phyloP scores from a whole-genome alignment of 108 stramenopile species.

The Asterionellopsis glacialis region DNA sequence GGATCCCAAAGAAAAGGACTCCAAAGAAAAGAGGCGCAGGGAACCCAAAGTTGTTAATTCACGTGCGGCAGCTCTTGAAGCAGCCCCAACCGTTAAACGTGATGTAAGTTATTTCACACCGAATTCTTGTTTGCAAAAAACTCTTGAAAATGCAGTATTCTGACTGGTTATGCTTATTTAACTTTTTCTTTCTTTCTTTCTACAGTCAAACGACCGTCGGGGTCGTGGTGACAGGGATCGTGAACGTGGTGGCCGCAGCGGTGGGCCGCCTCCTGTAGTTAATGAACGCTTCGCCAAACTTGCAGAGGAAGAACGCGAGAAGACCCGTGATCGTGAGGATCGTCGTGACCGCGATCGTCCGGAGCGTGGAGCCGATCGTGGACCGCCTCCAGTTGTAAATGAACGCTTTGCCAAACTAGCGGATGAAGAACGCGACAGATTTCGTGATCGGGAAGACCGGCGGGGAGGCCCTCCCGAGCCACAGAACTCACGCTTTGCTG shows the following conservation, averaged over 20 bases:
- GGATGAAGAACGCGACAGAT: conserved; percentile 40
- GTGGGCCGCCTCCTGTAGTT: conserved; percentile 55
- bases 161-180: too few species aligned
- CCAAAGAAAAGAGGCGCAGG: conserved; percentile 13
- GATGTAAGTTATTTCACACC: conserved; percentile 26
- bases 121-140: too few species aligned
- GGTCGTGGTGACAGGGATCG: background rate
- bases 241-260: conserved; percentile 21
- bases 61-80: conserved; percentile 60
- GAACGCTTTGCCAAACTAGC: conserved; percentile 71
- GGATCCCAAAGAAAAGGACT: conserved; percentile 8
- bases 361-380: conserved; percentile 24
- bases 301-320: conserved; percentile 63
- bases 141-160: too few species aligned
- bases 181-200: too few species aligned
- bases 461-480: conserved; percentile 6
- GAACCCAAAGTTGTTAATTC: conserved; percentile 70
- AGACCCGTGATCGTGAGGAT: conserved; percentile 11
- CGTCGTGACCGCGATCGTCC: conserved; percentile 3
- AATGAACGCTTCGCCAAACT: conserved; percentile 64
- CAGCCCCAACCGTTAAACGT: conserved; percentile 34
- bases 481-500: conserved; percentile 50
- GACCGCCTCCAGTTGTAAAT: conserved; percentile 54
- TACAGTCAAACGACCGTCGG: too few species aligned
- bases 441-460: conserved; percentile 20